Percentiles rank a stretch among this genome's conserved stretches.
Evolutionary conservation across 768 basidiomycete species (phyloP).

Genomic region (Zangia roseola): DNA sequence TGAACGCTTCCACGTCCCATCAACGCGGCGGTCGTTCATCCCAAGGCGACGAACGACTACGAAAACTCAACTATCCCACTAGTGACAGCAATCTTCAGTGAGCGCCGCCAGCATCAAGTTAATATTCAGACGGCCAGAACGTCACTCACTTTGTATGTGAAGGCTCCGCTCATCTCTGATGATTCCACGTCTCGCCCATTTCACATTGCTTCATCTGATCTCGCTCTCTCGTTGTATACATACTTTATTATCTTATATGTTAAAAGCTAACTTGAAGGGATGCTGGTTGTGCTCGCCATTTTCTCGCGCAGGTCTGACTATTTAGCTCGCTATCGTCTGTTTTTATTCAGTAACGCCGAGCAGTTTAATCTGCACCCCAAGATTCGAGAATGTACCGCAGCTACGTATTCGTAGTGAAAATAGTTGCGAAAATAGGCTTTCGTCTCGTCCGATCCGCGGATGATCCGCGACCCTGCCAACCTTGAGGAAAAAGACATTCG

Average conservation of each 20-base stretch:
- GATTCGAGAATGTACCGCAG: conserved; percentile 1
- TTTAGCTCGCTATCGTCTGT: conserved; percentile 5
- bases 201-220: conserved; percentile 19
- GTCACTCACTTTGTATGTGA: background rate
- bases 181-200: conserved; percentile 11
- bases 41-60: conserved; percentile 26
- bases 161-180: conserved; percentile 1
- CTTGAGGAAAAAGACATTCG: conserved; percentile 18
- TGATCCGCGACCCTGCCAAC: conserved; percentile 26
- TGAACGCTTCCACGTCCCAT: conserved; percentile 21
- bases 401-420: conserved; percentile 10
- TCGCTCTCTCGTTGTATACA: conserved; percentile 20
- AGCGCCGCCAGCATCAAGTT: background rate
- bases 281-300: conserved; percentile 17
- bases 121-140: background rate
- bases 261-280: conserved; percentile 32
- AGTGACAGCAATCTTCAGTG: conserved; percentile 9
- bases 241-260: conserved; percentile 33
- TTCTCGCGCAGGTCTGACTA: conserved; percentile 2
- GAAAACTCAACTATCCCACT: conserved; percentile 17
- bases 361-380: conserved; percentile 10
- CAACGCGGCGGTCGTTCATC: conserved; percentile 18
- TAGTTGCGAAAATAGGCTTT: conserved; percentile 8
- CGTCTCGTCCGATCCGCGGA: conserved; percentile 22
- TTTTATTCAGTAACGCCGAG: conserved; percentile 8